Evolutionary conservation across 2,329 filamentous ascomycete species (phyloP).

Genomic region (Graphilbum ipis-grandicollis): DNA sequence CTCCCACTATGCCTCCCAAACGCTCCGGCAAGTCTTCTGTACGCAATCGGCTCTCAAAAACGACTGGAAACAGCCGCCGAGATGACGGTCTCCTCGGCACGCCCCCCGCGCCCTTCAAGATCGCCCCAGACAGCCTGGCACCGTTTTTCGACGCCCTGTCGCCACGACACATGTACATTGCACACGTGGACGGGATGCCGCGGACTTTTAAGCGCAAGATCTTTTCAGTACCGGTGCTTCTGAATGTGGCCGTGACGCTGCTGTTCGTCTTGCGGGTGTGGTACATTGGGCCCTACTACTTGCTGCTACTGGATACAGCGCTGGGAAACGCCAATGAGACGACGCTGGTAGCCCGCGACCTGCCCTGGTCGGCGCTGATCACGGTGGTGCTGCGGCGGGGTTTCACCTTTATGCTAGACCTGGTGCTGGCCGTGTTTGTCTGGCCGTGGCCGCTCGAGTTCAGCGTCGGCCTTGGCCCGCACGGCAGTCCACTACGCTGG

Average conservation of each 20-base stretch:
- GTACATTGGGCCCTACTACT: conserved; percentile 56
- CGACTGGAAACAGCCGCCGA: no score
- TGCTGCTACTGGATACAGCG: conserved; percentile 42
- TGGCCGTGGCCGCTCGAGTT: conserved; percentile 63
- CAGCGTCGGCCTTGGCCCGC: conserved; percentile 33
- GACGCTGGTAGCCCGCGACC: conserved; percentile 40
- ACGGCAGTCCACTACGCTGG: conserved; percentile 53
- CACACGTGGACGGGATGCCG: conserved; percentile 62
- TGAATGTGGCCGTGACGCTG: conserved; percentile 52
- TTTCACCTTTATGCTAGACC: conserved; percentile 56
- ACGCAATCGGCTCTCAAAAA: no score
- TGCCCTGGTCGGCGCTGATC: conserved; percentile 37
- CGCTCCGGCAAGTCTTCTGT: conserved; percentile 2
- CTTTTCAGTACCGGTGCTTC: conserved; percentile 59
- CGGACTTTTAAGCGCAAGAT: conserved; percentile 61
- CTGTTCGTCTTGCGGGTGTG: conserved; percentile 54
- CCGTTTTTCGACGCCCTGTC: conserved; percentile 52
- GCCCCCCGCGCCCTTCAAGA: conserved; percentile 50
- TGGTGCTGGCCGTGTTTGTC: conserved; percentile 47
- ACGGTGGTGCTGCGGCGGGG: conserved; percentile 42
- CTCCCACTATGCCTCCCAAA: neutral
- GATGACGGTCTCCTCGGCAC: no score
- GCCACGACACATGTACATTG: conserved; percentile 59
- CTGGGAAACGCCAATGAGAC: conserved; percentile 50
- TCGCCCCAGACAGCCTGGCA: conserved; percentile 41